phyloP scores from a whole-genome alignment of 176 grass and related monocot genomes.

The Phoenix roebelenii region DNA sequence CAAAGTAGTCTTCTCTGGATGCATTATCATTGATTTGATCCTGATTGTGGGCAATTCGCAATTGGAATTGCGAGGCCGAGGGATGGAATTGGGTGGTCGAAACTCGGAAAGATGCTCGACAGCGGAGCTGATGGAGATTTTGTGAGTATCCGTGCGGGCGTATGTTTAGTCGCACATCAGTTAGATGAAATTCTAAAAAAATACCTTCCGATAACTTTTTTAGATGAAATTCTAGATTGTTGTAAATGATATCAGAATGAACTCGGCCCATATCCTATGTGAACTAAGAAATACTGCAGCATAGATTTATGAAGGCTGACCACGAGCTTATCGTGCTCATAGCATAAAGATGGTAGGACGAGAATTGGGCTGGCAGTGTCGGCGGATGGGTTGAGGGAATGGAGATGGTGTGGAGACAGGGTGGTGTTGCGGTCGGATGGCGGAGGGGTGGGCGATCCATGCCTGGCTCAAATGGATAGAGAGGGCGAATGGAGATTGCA shows the following conservation, averaged over 20 bases:
- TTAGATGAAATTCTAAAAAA: too few species aligned
- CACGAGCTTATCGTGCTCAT: too few species aligned
- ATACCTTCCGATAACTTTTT: too few species aligned
- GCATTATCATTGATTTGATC: conserved; percentile 79
- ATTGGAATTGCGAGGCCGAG: conserved; percentile 60
- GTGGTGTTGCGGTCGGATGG: conserved; percentile 64
- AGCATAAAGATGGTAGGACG: conserved; percentile 22
- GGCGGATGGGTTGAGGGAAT: conserved; percentile 45
- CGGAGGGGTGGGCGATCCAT: conserved; percentile 43
- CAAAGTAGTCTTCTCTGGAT: conserved; percentile 80
- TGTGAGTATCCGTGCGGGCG: too few species aligned
- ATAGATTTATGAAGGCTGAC: too few species aligned
- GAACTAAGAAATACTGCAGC: too few species aligned
- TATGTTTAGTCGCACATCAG: too few species aligned
- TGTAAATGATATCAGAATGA: too few species aligned
- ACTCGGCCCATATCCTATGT: too few species aligned
- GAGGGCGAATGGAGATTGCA: conserved; percentile 64
- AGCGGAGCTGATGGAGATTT: conserved; percentile 38
- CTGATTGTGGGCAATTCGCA: conserved; percentile 26
- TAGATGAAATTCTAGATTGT: too few species aligned
- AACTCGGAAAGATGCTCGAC: conserved; percentile 43
- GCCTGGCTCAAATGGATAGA: conserved; percentile 53
- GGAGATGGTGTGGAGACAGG: conserved; percentile 44
- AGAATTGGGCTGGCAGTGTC: conserved; percentile 58
- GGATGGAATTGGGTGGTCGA: conserved; percentile 64